These are phyloP conservation scores for Zygotorulaspora danielsina DNA, from an alignment of 805 yeast species.

Conservation along the genomic window DNA sequence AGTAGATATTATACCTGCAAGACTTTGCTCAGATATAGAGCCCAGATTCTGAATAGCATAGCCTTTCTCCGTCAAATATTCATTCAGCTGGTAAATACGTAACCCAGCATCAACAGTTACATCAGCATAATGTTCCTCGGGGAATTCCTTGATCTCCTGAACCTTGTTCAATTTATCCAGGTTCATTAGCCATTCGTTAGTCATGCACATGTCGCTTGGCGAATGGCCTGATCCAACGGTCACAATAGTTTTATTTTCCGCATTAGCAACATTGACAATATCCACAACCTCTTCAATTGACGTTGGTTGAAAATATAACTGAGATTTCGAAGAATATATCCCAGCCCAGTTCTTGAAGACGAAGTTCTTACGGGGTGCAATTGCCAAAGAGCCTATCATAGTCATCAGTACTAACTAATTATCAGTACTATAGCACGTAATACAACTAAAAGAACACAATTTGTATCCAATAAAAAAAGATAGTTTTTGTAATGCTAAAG, in stretches of 20 bases:
- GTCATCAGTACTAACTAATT: constrained; percentile 5
- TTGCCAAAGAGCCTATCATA: constrained; percentile 7
- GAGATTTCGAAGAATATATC: constrained; percentile 74
- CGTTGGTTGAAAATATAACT: constrained; percentile 72
- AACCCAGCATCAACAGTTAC: constrained; percentile 94
- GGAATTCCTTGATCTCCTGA: constrained; percentile 43
- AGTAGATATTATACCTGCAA: constrained; percentile 94
- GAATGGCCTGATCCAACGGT: constrained; percentile 94
- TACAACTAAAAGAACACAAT: too few species aligned
- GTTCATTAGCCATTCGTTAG: constrained; percentile 82
- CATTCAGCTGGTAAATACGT: constrained; percentile 69
- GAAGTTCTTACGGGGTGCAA: constrained; percentile 32
- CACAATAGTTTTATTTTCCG: constrained; percentile 59
- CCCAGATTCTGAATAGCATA: constrained; percentile 89
- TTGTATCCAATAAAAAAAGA: too few species aligned
- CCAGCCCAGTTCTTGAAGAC: constrained; percentile 72
- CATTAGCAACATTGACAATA: constrained; percentile 63
- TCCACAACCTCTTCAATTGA: constrained; percentile 61
- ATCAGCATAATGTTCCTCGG: constrained; percentile 71
- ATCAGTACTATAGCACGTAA: not conserved
- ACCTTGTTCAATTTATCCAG: constrained; percentile 70
- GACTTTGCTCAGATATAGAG: constrained; percentile 86
- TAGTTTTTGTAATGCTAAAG: too few species aligned
- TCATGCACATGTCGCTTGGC: constrained; percentile 87
- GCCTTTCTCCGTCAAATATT: constrained; percentile 54